Conservation (phyloP, 2,329 filamentous ascomycete genomes). For the Neospermospora avenae region DNA sequence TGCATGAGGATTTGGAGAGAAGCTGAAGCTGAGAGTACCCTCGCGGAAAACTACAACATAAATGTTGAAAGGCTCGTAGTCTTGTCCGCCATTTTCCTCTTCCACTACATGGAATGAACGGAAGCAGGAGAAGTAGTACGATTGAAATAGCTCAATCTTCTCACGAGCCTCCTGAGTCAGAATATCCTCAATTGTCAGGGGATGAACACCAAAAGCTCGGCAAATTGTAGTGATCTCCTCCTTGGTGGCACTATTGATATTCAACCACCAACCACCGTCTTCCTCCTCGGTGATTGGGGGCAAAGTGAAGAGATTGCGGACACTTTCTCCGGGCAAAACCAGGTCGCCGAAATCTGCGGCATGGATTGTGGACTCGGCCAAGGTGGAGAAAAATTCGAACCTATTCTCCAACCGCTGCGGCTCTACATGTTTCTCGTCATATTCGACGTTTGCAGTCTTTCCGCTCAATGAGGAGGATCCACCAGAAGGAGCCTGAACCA, state of each 20-base stretch:
- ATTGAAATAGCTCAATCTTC: slow-evolving; percentile 96
- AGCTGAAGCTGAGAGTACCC: slow-evolving; percentile 92
- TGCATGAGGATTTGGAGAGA: slow-evolving; percentile 81
- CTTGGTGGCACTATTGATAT: slow-evolving; percentile 84
- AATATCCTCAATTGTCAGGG: slow-evolving; percentile 94
- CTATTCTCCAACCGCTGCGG: slow-evolving; percentile 48
- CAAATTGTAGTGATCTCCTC: slow-evolving; percentile 86
- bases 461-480: slow-evolving; percentile 46
- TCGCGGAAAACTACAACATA: slow-evolving; percentile 97
- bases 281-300: slow-evolving; percentile 60
- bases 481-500: slow-evolving; percentile 49
- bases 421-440: slow-evolving; percentile 17
- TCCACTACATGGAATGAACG: slow-evolving; percentile 81
- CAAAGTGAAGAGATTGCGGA: slow-evolving; percentile 78
- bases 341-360: slow-evolving; percentile 85
- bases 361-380: slow-evolving; percentile 90
- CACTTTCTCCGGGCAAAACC: slow-evolving; percentile 82
- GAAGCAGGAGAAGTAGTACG: slow-evolving; percentile 98
- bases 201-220: slow-evolving; percentile 93
- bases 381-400: slow-evolving; percentile 96
- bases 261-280: slow-evolving; percentile 96
- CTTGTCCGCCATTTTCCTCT: slow-evolving; percentile 68
- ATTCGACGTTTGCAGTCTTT: slow-evolving; percentile 38
- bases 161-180: slow-evolving; percentile 92
- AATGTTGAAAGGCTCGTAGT: slow-evolving; percentile 91